Conservation (phyloP, 148 eudicot genomes). For the Rhododendron mucronatum region DNA sequence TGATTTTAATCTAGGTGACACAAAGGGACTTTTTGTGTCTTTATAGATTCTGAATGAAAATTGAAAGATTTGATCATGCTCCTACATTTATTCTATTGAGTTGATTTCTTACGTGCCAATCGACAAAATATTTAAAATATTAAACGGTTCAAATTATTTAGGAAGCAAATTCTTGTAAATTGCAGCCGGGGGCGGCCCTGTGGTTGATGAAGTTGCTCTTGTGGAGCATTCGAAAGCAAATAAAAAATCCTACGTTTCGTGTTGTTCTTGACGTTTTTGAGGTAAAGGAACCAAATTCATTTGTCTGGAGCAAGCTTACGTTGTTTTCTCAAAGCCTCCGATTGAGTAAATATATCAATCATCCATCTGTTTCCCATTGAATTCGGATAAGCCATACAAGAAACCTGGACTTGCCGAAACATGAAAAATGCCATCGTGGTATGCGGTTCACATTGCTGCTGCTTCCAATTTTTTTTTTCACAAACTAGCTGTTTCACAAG, state of each 20-base stretch:
- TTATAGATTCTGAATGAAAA: too few relatives aligned
- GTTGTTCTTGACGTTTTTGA: conserved; percentile 98
- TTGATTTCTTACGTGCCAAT: background rate
- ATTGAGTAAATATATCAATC: too few relatives aligned
- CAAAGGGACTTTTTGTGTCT: background rate
- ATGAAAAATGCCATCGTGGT: too few relatives aligned
- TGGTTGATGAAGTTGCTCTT: conserved; percentile 90
- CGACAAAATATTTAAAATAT: too few relatives aligned
- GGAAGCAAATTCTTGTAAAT: conserved; percentile 93
- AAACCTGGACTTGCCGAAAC: conserved; percentile 62
- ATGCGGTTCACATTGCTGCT: too few relatives aligned
- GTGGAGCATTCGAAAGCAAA: conserved; percentile 72
- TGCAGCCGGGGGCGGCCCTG: conserved; percentile 87
- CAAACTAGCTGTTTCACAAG: too few relatives aligned
- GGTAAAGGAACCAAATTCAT: conserved; percentile 30
- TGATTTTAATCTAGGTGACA: background rate
- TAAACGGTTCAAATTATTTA: conserved; percentile 1
- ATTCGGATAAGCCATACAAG: conserved; percentile 90
- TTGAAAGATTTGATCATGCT: too few relatives aligned
- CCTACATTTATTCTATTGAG: too few relatives aligned
- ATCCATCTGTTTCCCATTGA: background rate
- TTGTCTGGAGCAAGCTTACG: too few relatives aligned
- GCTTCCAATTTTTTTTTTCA: too few relatives aligned
- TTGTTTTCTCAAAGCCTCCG: background rate
- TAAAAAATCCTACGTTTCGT: conserved; percentile 83